phyloP scores from a whole-genome alignment of 352 stramenopile species.

The Phytophthora niederhauseri region DNA sequence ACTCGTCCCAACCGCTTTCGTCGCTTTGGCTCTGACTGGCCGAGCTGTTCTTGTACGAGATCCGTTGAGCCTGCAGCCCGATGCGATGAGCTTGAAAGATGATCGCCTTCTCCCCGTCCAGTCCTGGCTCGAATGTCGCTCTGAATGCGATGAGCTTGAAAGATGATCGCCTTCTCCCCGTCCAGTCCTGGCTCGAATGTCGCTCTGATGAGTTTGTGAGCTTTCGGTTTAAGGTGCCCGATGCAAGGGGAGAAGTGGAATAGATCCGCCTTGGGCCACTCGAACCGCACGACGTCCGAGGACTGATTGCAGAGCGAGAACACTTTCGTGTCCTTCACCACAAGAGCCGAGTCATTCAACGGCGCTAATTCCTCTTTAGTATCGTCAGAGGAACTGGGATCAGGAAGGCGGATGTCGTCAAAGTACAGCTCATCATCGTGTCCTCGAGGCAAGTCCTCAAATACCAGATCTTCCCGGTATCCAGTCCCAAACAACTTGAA shows the following conservation, averaged over 20 bases:
- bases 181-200: slow-evolving; percentile 56
- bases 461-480: slow-evolving; percentile 85
- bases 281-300: slow-evolving; percentile 66
- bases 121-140: slow-evolving; percentile 64
- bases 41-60: slow-evolving; percentile 47
- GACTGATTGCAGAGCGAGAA: slow-evolving; percentile 86
- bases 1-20: slow-evolving; percentile 81
- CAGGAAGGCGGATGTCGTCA: slow-evolving; percentile 76
- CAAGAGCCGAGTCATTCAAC: neutral
- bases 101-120: slow-evolving; percentile 28
- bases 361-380: neutral
- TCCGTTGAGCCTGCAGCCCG: slow-evolving; percentile 53
- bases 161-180: slow-evolving; percentile 38
- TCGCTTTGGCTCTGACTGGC: slow-evolving; percentile 22
- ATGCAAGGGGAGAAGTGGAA: slow-evolving; percentile 79
- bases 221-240: slow-evolving; percentile 70
- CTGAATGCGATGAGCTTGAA: slow-evolving; percentile 56
- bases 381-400: slow-evolving; percentile 4
- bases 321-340: slow-evolving; percentile 53
- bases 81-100: slow-evolving; percentile 50
- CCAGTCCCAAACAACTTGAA: slow-evolving; percentile 75
- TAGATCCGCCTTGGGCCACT: slow-evolving; percentile 56
- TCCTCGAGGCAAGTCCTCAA: slow-evolving; percentile 86
- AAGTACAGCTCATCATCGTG: slow-evolving; percentile 88
- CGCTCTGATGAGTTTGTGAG: slow-evolving; percentile 74